phyloP scores from a whole-genome alignment of 306 rosid genomes.

The Rubus parviflorus region DNA sequence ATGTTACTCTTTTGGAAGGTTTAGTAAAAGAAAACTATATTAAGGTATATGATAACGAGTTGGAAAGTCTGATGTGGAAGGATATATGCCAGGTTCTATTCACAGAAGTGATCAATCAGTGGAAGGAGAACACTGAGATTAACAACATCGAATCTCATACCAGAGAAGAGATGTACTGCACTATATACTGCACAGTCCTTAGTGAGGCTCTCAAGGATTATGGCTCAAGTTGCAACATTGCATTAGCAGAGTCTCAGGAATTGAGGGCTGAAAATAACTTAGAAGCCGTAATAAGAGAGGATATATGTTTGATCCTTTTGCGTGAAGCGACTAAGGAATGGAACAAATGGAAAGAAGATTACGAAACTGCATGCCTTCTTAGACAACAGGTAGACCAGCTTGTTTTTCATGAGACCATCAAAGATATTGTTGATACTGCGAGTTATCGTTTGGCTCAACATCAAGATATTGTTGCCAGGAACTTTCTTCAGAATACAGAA shows the following conservation, averaged over 20 bases:
- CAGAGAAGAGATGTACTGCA: slow-evolving; percentile 42
- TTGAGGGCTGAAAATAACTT: slow-evolving; percentile 20
- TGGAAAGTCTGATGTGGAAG: slow-evolving; percentile 44
- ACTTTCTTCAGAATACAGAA: slow-evolving; percentile 23
- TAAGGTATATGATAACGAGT: slow-evolving; percentile 25
- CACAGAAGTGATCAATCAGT: slow-evolving; percentile 40
- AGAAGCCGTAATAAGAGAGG: slow-evolving; percentile 38
- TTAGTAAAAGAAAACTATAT: slow-evolving; percentile 21
- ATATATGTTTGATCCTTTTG: slow-evolving; percentile 34
- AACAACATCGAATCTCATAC: slow-evolving; percentile 39
- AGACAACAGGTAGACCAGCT: slow-evolving; percentile 36
- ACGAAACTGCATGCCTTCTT: slow-evolving; percentile 24
- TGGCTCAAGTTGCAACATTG: slow-evolving; percentile 19
- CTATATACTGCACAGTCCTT: slow-evolving; percentile 35
- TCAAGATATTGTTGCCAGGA: slow-evolving; percentile 5
- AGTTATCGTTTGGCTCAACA: slow-evolving; percentile 19
- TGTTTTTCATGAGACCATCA: slow-evolving; percentile 41
- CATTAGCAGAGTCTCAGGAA: slow-evolving; percentile 10
- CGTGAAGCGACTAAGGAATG: slow-evolving; percentile 37
- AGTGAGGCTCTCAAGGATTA: slow-evolving; percentile 33
- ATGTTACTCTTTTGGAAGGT: slow-evolving; percentile 30
- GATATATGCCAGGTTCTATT: slow-evolving; percentile 28
- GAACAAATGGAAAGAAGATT: slow-evolving; percentile 34
- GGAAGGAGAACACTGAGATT: slow-evolving; percentile 39
- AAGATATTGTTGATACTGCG: slow-evolving; percentile 19